phyloP scores from a whole-genome alignment of 2,329 filamentous ascomycete species.

The Cordyceps farinosa region DNA sequence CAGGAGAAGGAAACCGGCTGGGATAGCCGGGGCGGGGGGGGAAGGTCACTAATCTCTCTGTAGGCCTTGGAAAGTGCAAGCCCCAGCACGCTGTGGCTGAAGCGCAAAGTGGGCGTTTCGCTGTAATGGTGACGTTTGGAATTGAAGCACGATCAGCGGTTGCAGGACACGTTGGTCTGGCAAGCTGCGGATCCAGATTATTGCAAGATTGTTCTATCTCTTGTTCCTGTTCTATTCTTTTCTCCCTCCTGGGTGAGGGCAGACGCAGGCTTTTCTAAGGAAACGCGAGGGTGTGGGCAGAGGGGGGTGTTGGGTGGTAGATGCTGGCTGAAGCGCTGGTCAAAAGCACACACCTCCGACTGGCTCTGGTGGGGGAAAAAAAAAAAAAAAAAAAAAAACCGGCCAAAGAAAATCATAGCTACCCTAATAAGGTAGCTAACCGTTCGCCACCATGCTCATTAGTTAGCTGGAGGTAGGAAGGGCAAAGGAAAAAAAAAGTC shows the following conservation, averaged over 20 bases:
- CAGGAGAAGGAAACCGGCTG: conserved; percentile 2
- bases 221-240: neutral
- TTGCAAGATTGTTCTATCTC: neutral
- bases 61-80: neutral
- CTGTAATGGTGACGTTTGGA: conserved; percentile 10
- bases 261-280: neutral
- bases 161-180: neutral
- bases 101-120: conserved; percentile 1
- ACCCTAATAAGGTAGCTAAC: neutral
- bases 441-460: neutral
- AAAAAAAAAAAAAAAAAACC: neutral
- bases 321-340: neutral
- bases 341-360: conserved; percentile 1
- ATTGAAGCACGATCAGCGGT: neutral
- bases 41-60: neutral
- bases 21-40: conserved; percentile 1
- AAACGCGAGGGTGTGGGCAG: neutral
- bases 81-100: conserved; percentile 2
- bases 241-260: neutral
- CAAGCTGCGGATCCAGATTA: neutral
- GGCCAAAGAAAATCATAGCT: too few relatives aligned
- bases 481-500: neutral
- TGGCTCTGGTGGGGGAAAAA: neutral
- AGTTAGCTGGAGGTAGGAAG: neutral
- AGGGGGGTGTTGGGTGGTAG: neutral